phyloP scores from a whole-genome alignment of 257 asterid species.

The Gentiana macrophylla region DNA sequence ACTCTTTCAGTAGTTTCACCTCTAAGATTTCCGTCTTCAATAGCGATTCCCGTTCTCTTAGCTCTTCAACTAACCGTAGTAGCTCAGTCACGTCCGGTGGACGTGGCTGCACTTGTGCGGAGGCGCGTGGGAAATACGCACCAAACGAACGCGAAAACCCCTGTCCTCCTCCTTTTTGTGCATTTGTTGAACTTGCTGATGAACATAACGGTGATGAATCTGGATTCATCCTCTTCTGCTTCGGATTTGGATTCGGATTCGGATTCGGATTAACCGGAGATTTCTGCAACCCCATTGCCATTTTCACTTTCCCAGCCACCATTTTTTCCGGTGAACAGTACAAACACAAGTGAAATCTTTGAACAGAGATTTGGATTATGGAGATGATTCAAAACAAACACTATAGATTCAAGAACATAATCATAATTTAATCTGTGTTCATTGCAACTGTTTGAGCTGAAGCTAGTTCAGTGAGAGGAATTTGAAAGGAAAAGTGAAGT shows the following conservation, averaged over 20 bases:
- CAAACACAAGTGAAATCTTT: neutral
- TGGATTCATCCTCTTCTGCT: slow-evolving; percentile 11
- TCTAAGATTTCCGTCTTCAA: slow-evolving; percentile 67
- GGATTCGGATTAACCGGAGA: slow-evolving; percentile 34
- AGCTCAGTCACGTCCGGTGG: slow-evolving; percentile 84
- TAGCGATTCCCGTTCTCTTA: slow-evolving; percentile 59
- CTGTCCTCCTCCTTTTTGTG: slow-evolving; percentile 26
- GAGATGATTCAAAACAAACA: neutral
- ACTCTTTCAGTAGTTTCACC: slow-evolving; percentile 48
- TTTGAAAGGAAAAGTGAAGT: neutral
- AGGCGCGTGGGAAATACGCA: slow-evolving; percentile 68
- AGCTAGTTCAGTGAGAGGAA: neutral
- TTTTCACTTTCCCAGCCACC: slow-evolving; percentile 83
- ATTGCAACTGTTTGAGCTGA: too few species aligned
- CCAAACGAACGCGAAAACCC: slow-evolving; percentile 63
- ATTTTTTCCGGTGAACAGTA: slow-evolving; percentile 21
- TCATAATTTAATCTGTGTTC: neutral
- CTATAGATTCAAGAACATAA: slow-evolving; percentile 5
- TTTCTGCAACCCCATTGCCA: slow-evolving; percentile 63
- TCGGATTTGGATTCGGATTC: slow-evolving; percentile 19
- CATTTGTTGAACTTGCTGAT: slow-evolving; percentile 33
- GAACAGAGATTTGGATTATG: neutral
- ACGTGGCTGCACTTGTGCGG: slow-evolving; percentile 91
- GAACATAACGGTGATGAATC: slow-evolving; percentile 34
- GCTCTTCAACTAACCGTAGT: slow-evolving; percentile 45